Conservation (phyloP, 129 eudicot genomes). For the Helianthus tuberosus region DNA sequence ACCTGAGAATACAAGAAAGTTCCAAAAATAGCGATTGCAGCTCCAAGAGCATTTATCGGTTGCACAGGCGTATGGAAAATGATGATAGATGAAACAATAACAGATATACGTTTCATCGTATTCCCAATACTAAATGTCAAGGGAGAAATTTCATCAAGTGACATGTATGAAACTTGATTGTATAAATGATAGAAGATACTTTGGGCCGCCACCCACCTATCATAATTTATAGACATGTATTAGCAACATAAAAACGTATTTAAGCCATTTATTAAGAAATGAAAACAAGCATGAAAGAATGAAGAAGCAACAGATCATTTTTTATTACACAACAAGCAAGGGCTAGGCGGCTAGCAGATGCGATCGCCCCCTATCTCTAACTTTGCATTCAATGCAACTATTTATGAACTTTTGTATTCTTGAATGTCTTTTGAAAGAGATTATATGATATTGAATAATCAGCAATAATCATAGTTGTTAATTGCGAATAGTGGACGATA, state of each 20-base stretch:
- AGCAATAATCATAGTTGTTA: no score
- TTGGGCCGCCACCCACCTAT: constrained; percentile 85
- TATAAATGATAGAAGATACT: constrained; percentile 78
- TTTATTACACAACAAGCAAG: background rate
- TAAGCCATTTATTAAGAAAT: constrained; percentile 14
- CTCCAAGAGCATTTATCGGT: constrained; percentile 48
- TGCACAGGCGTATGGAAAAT: constrained; percentile 53
- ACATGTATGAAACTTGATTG: constrained; percentile 76
- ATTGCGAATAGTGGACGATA: no score
- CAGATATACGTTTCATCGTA: constrained; percentile 55
- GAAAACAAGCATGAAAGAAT: background rate
- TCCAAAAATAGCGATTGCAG: constrained; percentile 47
- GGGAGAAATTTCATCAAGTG: constrained; percentile 51
- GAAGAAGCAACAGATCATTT: background rate
- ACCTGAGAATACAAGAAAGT: constrained; percentile 52
- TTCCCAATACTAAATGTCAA: constrained; percentile 52
- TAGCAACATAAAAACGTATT: constrained; percentile 23
- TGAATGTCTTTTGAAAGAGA: background rate
- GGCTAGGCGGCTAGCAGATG: background rate
- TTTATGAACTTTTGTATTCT: background rate
- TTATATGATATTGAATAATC: background rate
- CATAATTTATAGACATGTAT: constrained; percentile 6
- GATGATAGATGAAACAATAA: constrained; percentile 51
- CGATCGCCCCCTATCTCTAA: background rate
- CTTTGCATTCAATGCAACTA: background rate